Conservation (phyloP, 1,284 basidiomycete genomes). For the Lignosus rhinocerotis region DNA sequence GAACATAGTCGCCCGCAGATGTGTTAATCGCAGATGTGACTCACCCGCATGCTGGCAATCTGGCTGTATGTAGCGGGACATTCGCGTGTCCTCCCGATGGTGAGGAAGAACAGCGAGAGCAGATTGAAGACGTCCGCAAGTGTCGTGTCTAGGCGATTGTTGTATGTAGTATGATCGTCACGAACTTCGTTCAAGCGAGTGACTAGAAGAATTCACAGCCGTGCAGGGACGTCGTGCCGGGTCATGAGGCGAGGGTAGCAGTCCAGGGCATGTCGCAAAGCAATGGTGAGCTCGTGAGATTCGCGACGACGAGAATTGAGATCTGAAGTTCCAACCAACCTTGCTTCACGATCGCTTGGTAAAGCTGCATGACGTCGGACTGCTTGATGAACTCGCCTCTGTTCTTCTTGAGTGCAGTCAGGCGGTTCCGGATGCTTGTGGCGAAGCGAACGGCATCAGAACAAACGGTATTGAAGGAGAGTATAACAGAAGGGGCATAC, state of each 20-base stretch:
- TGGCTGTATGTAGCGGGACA: slow-evolving; percentile 93
- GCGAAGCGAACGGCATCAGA: slow-evolving; percentile 8
- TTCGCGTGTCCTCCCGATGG: slow-evolving; percentile 91
- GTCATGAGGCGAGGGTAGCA: slow-evolving; percentile 8
- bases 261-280: not conserved
- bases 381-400: slow-evolving; percentile 87
- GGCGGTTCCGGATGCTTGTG: slow-evolving; percentile 84
- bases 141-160: slow-evolving; percentile 90
- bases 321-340: slow-evolving; percentile 45
- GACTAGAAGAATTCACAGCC: slow-evolving; percentile 50
- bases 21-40: slow-evolving; percentile 36
- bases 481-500: slow-evolving; percentile 44
- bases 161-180: slow-evolving; percentile 74
- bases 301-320: not conserved
- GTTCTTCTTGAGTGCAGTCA: slow-evolving; percentile 89
- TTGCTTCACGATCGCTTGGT: slow-evolving; percentile 94
- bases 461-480: not conserved
- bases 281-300: slow-evolving; percentile 2
- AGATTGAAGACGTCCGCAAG: slow-evolving; percentile 92
- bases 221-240: slow-evolving; percentile 10
- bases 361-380: slow-evolving; percentile 91
- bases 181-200: slow-evolving; percentile 91
- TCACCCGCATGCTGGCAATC: slow-evolving; percentile 89
- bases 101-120: slow-evolving; percentile 89
- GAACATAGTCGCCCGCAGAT: not conserved